A percentile compares a stretch with the other conserved stretches of the same genome.
Conservation (phyloP, 805 yeast genomes). For the Candida bentonensis region DNA sequence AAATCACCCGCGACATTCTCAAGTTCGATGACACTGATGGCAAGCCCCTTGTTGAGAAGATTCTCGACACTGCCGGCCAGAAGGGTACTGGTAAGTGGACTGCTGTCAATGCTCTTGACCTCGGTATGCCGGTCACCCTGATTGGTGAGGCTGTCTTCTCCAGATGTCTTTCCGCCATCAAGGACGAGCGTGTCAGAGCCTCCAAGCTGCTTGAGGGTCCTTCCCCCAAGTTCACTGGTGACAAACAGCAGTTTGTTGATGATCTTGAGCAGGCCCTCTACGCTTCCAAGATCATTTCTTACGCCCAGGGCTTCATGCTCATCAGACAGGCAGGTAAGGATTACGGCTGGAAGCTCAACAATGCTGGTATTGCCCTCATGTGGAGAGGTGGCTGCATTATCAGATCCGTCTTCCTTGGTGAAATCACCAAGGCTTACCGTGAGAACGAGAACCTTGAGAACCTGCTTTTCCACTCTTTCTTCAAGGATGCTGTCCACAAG, state of each 20-base stretch:
- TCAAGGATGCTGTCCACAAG: conserved; percentile 76
- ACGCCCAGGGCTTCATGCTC: conserved; percentile 99
- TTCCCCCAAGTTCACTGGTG: conserved; percentile 47
- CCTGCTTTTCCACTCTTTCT: conserved; percentile 91
- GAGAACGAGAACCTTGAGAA: conserved; percentile 86
- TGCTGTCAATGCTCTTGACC: conserved; percentile 92
- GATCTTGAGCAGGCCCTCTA: conserved; percentile 95
- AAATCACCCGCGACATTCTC: conserved; percentile 91
- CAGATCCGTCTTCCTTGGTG: conserved; percentile 96
- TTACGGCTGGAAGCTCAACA: conserved; percentile 93
- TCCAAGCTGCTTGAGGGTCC: conserved; percentile 74
- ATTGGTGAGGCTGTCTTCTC: conserved; percentile 98
- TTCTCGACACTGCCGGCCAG: conserved; percentile 94
- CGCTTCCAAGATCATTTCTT: conserved; percentile 96
- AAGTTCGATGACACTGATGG: conserved; percentile 83
- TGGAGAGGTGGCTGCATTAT: conserved; percentile 99
- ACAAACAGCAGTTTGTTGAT: conserved; percentile 75
- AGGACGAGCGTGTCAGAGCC: conserved; percentile 82
- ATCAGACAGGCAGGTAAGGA: conserved; percentile 96
- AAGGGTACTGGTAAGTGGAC: conserved; percentile 99
- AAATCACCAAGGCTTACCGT: conserved; percentile 93
- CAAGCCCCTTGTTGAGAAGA: conserved; percentile 88
- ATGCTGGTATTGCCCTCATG: conserved; percentile 97
- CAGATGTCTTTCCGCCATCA: conserved; percentile 88
- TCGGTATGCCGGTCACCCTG: conserved; percentile 96